phyloP scores from a whole-genome alignment of 768 basidiomycete species.

The Collybia mongolica region DNA sequence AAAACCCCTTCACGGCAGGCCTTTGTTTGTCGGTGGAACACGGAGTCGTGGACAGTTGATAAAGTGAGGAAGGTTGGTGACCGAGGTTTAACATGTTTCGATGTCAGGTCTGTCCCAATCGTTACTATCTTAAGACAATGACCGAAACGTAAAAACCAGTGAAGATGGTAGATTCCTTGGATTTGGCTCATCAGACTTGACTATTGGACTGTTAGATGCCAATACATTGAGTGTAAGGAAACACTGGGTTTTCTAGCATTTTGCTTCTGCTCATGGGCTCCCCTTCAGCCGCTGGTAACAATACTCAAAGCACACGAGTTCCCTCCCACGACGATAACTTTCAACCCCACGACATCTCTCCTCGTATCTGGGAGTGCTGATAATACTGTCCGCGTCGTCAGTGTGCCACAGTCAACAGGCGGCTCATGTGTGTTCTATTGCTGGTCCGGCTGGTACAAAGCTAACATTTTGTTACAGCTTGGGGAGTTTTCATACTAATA shows the following conservation, averaged over 20 bases:
- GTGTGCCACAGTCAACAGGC: constrained; percentile 58
- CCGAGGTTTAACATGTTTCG: constrained; percentile 83
- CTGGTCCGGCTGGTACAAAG: background rate
- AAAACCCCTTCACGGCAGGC: constrained; percentile 59
- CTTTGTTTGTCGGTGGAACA: constrained; percentile 74
- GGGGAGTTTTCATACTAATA: constrained; percentile 14
- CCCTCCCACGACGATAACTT: constrained; percentile 85
- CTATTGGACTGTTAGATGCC: constrained; percentile 82
- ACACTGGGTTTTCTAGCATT: background rate
- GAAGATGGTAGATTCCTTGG: constrained; percentile 80
- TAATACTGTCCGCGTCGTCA: constrained; percentile 78
- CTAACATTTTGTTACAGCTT: constrained; percentile 25
- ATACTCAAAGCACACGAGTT: constrained; percentile 96
- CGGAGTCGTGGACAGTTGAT: constrained; percentile 63
- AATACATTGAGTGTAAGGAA: constrained; percentile 67
- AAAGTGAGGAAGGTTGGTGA: constrained; percentile 73
- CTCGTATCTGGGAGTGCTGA: constrained; percentile 91
- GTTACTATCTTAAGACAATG: constrained; percentile 3
- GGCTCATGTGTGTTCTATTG: constrained; percentile 47
- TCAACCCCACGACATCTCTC: constrained; percentile 79
- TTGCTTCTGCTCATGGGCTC: constrained; percentile 2
- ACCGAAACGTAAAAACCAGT: constrained; percentile 37
- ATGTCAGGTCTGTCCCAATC: constrained; percentile 63
- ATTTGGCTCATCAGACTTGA: constrained; percentile 84
- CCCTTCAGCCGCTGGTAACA: constrained; percentile 72